phyloP scores from a whole-genome alignment of 1,284 basidiomycete genomes.

The Abortiporus biennis region DNA sequence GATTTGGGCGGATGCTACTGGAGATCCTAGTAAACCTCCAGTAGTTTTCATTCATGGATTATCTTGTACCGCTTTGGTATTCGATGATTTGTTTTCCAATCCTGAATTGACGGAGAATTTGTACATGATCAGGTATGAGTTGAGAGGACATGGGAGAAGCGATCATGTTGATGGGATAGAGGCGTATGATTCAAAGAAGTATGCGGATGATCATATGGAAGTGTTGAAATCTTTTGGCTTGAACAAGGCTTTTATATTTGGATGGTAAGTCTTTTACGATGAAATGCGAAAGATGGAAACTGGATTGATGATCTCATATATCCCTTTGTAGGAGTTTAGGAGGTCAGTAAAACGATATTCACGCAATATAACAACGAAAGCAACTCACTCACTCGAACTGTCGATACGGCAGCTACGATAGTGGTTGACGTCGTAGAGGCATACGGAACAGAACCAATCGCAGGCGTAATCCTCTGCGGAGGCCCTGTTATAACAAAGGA shows the following conservation, averaged over 20 bases:
- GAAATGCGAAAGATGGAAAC: neutral
- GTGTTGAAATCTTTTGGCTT: conserved; percentile 28
- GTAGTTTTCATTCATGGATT: conserved; percentile 39
- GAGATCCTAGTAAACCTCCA: conserved; percentile 30
- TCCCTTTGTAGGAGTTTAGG: conserved; percentile 29
- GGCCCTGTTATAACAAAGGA: conserved; percentile 19
- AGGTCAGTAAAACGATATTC: conserved; percentile 18
- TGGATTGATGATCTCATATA: neutral
- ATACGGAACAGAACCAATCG: conserved; percentile 27
- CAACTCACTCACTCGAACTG: neutral
- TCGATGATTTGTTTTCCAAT: conserved; percentile 32
- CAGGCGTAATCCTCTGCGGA: conserved; percentile 30
- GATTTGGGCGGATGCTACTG: conserved; percentile 31
- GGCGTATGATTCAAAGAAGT: conserved; percentile 22
- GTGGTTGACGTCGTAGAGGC: conserved; percentile 31
- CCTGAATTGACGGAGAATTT: conserved; percentile 21
- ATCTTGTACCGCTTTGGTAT: conserved; percentile 28
- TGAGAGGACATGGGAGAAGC: conserved; percentile 26
- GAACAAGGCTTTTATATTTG: conserved; percentile 28
- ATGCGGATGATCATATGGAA: conserved; percentile 31
- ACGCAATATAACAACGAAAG: neutral
- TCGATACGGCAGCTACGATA: conserved; percentile 20
- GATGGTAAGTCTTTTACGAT: conserved; percentile 25
- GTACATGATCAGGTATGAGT: conserved; percentile 31
- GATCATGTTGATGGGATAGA: conserved; percentile 19